Evolutionary conservation across 1,139 yeast species (phyloP), one percentile per base, ranked within the genome.

Genomic region (Lodderomyces margitis): DNA sequence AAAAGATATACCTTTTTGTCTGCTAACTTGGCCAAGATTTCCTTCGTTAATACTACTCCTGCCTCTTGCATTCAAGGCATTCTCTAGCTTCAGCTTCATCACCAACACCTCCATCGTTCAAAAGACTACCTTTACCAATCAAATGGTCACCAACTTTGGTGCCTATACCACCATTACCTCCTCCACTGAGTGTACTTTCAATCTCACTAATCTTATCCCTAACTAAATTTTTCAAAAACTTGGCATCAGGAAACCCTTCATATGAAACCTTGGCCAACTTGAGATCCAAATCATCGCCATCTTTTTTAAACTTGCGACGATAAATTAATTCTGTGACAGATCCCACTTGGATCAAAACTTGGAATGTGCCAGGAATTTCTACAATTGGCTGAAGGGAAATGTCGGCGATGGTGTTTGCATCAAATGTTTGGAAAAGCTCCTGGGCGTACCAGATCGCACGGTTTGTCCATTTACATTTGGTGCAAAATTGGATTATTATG

Each of bases 171-270:
- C 72, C 41, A 19, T 47, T 47, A 16, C 38, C 36, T n/a, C 14
- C 33, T 3, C 35, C 39, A n/a, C 24, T 34, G 25, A 21, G 15
- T 15, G 21, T 20, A 4, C 16, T 30, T n/a, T 28, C 59, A 17
- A 71, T 53, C 19, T 28, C 32, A 15, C 16, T 11, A 15, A 28
- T 28, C 37, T 58, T 52, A 38, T 66, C 59, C 21, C 71, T 56
- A 16, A 72, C 54, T 43, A 72, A 57, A 21, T 57, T 49, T 46
- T 72, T 72, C 39, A 72, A 49, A 37, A 70, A 60, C 50, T 71
- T 72, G 11, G 73, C 62, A 47, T 72, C 78, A 2, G 77, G 77
- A 41, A 72, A 72, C 36, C 78, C 78, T 38, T 70, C 77, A 48
- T 61, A 66, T 43, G 59, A 61, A 52, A 60, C 69, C 1, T 48